Evolutionary conservation across 352 stramenopile genomes (phyloP).

Genomic region (Blastocystis hominis): DNA sequence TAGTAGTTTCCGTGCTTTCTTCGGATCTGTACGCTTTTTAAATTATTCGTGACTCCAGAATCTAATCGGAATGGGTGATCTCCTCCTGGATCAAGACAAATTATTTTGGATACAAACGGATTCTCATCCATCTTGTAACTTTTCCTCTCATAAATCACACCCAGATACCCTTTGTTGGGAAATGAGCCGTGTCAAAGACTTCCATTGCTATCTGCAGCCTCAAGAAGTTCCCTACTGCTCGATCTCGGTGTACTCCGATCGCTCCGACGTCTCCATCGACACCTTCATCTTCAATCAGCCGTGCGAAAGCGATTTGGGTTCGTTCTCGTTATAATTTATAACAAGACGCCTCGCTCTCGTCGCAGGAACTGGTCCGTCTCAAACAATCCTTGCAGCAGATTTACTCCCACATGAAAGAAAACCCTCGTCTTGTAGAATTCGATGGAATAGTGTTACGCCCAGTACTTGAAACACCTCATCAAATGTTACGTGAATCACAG

Average conservation of each 20-base stretch:
- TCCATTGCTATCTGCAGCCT: neutral
- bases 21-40: neutral
- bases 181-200: conserved; percentile 36
- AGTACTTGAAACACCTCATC: conserved; percentile 22
- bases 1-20: neutral
- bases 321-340: neutral
- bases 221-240: neutral
- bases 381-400: neutral
- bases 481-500: neutral
- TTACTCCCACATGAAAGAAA: neutral
- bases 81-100: neutral
- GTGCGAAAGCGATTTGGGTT: conserved; percentile 1
- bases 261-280: neutral
- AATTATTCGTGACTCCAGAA: neutral
- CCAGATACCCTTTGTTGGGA: neutral
- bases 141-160: neutral
- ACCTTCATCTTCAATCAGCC: neutral
- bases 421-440: neutral
- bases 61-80: neutral
- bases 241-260: neutral
- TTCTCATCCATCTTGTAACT: neutral
- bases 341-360: neutral
- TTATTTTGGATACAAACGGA: neutral
- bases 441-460: neutral
- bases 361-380: neutral